A percentile compares a stretch with the other conserved stretches of the same genome.
phyloP scores from a whole-genome alignment of 768 basidiomycete genomes.

The Boletellus emodensis region DNA sequence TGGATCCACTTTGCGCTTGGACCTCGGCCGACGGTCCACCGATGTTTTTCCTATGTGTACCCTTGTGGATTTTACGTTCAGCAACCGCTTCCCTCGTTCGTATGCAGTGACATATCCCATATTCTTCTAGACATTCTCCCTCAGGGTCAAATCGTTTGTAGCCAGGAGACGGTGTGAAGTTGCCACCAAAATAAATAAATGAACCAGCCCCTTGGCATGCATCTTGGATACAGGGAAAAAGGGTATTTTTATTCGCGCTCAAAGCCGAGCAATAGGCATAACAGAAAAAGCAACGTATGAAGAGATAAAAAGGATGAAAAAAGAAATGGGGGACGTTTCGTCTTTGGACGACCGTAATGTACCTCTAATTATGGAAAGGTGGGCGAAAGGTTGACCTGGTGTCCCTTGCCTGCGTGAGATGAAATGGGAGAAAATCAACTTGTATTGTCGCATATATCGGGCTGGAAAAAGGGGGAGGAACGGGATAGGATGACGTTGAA shows the following conservation, averaged over 20 bases:
- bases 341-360: background rate
- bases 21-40: too few species aligned
- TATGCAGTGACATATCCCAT: too few species aligned
- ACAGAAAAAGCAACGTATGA: background rate
- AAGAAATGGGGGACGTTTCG: background rate
- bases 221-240: background rate
- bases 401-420: background rate
- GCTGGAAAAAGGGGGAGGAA: background rate
- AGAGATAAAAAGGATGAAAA: background rate
- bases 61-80: too few species aligned
- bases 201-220: too few species aligned
- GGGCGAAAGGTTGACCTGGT: background rate
- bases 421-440: background rate
- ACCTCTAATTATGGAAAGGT: constrained; percentile 5
- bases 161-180: too few species aligned
- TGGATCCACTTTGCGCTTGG: too few species aligned
- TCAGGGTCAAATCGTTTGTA: too few species aligned
- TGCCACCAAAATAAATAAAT: too few species aligned
- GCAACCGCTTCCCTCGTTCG: too few species aligned
- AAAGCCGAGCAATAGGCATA: background rate
- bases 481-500: background rate
- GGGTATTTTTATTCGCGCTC: background rate
- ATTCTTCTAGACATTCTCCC: too few species aligned
- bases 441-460: too few species aligned
- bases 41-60: too few species aligned